phyloP scores from a whole-genome alignment of 257 asterid genomes.

The Rauvolfia tetraphylla region DNA sequence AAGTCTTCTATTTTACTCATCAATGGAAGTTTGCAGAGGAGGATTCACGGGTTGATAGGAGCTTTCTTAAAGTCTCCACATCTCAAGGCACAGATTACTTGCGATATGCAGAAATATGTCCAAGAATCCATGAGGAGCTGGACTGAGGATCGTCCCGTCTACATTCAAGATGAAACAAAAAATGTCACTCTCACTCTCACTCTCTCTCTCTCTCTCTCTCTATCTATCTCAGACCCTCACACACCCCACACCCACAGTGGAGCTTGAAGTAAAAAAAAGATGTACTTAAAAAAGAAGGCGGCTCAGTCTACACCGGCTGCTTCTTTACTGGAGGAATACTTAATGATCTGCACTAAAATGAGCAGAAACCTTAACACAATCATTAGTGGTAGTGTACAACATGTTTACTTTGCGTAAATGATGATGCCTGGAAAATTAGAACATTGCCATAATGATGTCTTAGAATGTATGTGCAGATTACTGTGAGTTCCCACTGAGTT shows the following conservation, averaged over 20 bases:
- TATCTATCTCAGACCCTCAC: background rate
- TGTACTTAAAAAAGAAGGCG: too few species aligned
- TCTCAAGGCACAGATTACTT: constrained; percentile 62
- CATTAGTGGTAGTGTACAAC: constrained; percentile 24
- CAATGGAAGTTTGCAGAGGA: constrained; percentile 71
- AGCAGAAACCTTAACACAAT: constrained; percentile 18
- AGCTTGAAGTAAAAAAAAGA: too few species aligned
- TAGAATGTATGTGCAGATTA: background rate
- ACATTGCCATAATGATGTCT: constrained; percentile 45
- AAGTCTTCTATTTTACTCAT: constrained; percentile 69
- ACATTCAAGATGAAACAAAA: constrained; percentile 76
- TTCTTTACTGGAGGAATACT: constrained; percentile 7
- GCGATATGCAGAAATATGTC: constrained; percentile 64
- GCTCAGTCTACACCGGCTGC: background rate
- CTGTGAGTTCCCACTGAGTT: constrained; percentile 18
- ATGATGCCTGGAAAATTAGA: constrained; percentile 32
- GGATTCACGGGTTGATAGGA: constrained; percentile 81
- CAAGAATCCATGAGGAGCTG: constrained; percentile 59
- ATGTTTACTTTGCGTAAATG: constrained; percentile 34
- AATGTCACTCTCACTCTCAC: constrained; percentile 33
- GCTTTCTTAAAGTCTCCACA: constrained; percentile 61
- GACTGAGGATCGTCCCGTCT: constrained; percentile 55
- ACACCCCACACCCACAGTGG: too few species aligned
- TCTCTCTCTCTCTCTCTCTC: background rate
- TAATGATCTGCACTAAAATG: background rate